Conservation (phyloP, 1,284 basidiomycete genomes). For the Sparassis latifolia region DNA sequence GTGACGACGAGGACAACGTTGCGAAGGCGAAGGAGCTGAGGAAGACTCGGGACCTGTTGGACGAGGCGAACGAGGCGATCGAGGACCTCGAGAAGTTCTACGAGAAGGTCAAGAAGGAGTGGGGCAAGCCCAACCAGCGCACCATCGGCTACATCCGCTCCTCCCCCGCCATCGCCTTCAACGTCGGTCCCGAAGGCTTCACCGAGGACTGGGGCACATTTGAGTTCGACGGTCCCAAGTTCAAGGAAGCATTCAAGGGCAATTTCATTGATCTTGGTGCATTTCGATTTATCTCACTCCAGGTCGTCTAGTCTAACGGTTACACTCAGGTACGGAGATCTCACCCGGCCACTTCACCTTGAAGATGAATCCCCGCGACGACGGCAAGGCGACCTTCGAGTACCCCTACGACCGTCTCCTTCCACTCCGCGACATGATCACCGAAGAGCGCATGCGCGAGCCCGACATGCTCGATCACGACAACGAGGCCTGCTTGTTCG, state of each 20-base stretch:
- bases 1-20: constrained; percentile 6
- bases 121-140: constrained; percentile 17
- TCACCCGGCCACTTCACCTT: constrained; percentile 14
- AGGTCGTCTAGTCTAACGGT: constrained; percentile 16
- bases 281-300: constrained; percentile 17
- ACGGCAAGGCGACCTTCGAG: constrained; percentile 19
- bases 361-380: constrained; percentile 20
- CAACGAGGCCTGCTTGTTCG: constrained; percentile 21
- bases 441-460: constrained; percentile 20
- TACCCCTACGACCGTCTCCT: constrained; percentile 30
- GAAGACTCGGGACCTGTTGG: background rate
- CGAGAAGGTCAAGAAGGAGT: constrained; percentile 15
- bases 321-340: constrained; percentile 25
- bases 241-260: constrained; percentile 12
- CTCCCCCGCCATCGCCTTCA: constrained; percentile 21
- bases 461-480: constrained; percentile 21
- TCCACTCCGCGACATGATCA: constrained; percentile 17
- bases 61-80: constrained; percentile 8
- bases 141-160: constrained; percentile 25
- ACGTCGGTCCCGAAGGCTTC: constrained; percentile 10
- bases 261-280: constrained; percentile 17
- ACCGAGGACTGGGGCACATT: constrained; percentile 16
- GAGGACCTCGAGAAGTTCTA: constrained; percentile 10
- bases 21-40: constrained; percentile 1
- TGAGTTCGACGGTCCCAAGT: constrained; percentile 11